Percentiles rank a stretch among this genome's conserved stretches.
Conservation (phyloP, 1,284 basidiomycete genomes). For the Meira miltonrushii region DNA sequence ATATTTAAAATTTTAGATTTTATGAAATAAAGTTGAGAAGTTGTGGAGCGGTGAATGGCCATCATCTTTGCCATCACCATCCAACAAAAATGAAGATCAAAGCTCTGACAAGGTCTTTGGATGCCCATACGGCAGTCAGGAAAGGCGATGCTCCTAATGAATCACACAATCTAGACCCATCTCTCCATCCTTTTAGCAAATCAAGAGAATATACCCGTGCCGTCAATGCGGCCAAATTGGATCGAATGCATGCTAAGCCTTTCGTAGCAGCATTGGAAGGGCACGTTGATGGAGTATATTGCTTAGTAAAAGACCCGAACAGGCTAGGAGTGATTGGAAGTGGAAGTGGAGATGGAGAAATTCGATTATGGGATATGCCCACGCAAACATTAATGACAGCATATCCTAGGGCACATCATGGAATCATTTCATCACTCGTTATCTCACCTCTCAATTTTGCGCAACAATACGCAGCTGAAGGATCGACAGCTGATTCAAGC, state of each 20-base stretch:
- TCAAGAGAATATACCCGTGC: slow-evolving; percentile 90
- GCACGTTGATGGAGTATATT: slow-evolving; percentile 91
- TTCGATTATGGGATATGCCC: slow-evolving; percentile 82
- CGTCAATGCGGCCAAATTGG: slow-evolving; percentile 90
- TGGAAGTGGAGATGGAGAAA: slow-evolving; percentile 91
- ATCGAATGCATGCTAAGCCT: slow-evolving; percentile 92
- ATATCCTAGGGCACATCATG: slow-evolving; percentile 78
- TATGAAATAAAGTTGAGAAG: not conserved
- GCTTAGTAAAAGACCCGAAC: slow-evolving; percentile 71
- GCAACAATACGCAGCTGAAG: slow-evolving; percentile 16
- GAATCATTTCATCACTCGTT: slow-evolving; percentile 73
- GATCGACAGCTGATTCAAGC: slow-evolving; percentile 27
- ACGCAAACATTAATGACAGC: slow-evolving; percentile 65
- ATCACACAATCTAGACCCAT: slow-evolving; percentile 85
- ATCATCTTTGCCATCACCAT: no score
- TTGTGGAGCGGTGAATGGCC: no score
- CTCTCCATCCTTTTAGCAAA: slow-evolving; percentile 87
- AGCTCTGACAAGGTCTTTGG: slow-evolving; percentile 76
- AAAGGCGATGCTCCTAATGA: slow-evolving; percentile 75
- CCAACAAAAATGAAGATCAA: slow-evolving; percentile 65
- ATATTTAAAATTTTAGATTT: not conserved
- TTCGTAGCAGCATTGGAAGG: slow-evolving; percentile 87
- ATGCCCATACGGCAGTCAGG: slow-evolving; percentile 62
- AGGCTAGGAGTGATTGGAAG: slow-evolving; percentile 78
- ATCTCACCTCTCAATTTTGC: slow-evolving; percentile 62